A percentile compares a stretch with the other conserved stretches of the same genome.
phyloP scores from a whole-genome alignment of 257 asterid genomes.

The Asclepias syriaca region DNA sequence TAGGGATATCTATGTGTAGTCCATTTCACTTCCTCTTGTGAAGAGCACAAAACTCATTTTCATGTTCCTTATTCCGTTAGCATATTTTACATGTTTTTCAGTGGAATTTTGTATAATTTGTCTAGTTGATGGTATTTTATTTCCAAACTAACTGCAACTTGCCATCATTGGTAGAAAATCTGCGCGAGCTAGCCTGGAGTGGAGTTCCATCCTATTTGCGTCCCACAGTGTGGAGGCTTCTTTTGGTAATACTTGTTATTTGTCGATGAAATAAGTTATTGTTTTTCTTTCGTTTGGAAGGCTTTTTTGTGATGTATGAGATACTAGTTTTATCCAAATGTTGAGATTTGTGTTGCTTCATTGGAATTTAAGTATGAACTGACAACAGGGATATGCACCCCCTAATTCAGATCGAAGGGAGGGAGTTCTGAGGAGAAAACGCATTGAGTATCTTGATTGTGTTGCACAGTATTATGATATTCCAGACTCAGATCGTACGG shows the following conservation, averaged over 20 bases:
- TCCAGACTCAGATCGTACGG: constrained; percentile 82
- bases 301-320: background rate
- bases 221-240: constrained; percentile 93
- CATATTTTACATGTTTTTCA: too few species aligned
- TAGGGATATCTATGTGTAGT: background rate
- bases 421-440: constrained; percentile 85
- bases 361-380: constrained; percentile 56
- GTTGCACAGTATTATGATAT: constrained; percentile 85
- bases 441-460: constrained; percentile 90
- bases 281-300: background rate
- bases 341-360: constrained; percentile 22
- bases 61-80: background rate
- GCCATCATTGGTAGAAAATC: constrained; percentile 55
- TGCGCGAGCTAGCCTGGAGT: constrained; percentile 96
- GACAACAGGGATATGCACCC: constrained; percentile 99
- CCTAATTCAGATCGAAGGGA: constrained; percentile 99
- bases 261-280: background rate
- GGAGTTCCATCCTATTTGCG: constrained; percentile 92
- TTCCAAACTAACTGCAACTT: constrained; percentile 7
- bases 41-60: background rate
- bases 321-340: background rate
- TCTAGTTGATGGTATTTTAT: constrained; percentile 1
- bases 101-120: background rate
- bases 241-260: constrained; percentile 56
- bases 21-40: background rate